Percentiles rank a stretch among this genome's conserved stretches.
phyloP scores from a whole-genome alignment of 2,329 filamentous ascomycete species.

The Aspergillus sp. region DNA sequence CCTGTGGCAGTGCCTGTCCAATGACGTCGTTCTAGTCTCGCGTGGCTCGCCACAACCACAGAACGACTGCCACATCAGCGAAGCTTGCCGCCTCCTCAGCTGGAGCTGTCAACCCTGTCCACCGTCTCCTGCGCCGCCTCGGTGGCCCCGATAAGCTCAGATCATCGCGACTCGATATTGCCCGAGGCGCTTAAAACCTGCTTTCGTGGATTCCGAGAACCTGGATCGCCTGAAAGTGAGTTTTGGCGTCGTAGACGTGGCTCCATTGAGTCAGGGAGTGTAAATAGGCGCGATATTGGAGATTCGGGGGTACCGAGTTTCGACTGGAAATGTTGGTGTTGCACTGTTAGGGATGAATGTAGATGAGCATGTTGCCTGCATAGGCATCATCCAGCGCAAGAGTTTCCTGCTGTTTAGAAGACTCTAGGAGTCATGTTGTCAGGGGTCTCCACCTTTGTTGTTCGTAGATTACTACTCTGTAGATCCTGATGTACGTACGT shows the following conservation, averaged over 20 bases:
- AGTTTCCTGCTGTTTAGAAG: neutral
- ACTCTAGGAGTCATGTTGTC: neutral
- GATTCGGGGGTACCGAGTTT: conserved; percentile 1
- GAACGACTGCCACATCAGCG: conserved; percentile 10
- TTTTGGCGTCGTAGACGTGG: conserved; percentile 2
- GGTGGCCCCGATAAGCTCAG: conserved; percentile 16
- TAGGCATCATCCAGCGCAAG: neutral
- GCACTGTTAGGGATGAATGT: neutral
- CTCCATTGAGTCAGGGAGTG: neutral
- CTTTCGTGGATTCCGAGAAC: neutral
- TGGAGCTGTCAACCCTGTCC: conserved; percentile 6
- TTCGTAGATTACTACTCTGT: neutral
- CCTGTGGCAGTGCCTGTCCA: conserved; percentile 13
- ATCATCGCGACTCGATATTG: conserved; percentile 6
- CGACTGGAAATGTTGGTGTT: too few species aligned
- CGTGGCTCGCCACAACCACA: conserved; percentile 8
- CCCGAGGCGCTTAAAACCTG: conserved; percentile 6
- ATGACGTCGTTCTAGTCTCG: neutral
- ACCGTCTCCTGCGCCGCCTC: neutral
- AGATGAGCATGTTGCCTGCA: neutral
- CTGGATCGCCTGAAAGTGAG: neutral
- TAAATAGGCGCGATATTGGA: neutral
- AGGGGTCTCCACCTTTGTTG: neutral
- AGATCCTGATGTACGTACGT: too few species aligned
- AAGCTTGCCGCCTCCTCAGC: conserved; percentile 14